Conservation (phyloP, 352 stramenopile genomes). For the Pseudoperonospora humuli region DNA sequence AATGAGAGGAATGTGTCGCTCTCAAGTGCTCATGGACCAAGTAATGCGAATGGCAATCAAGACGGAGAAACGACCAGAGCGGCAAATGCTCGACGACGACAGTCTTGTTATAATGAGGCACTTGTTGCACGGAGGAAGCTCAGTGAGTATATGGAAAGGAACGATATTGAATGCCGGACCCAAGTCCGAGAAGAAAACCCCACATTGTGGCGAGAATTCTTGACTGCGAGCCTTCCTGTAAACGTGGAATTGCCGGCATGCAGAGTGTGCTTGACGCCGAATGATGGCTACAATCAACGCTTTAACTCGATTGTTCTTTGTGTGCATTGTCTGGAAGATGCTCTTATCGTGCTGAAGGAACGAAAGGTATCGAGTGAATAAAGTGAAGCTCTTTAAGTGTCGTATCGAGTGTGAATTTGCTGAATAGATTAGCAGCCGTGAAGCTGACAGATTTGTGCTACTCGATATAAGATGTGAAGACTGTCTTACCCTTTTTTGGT, state of each 20-base stretch:
- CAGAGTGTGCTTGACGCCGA: slow-evolving; percentile 31
- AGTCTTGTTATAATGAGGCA: slow-evolving; percentile 3
- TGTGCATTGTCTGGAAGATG: slow-evolving; percentile 28
- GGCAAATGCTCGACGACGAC: background rate
- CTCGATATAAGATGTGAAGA: no score
- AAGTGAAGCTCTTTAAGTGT: no score
- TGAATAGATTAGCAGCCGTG: no score
- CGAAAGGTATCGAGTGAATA: no score
- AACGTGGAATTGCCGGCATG: slow-evolving; percentile 19
- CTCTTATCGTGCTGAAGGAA: slow-evolving; percentile 16
- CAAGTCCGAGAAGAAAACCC: slow-evolving; percentile 30
- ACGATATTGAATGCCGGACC: slow-evolving; percentile 20
- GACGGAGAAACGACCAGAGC: slow-evolving; percentile 1
- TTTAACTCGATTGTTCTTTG: slow-evolving; percentile 51
- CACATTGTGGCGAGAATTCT: slow-evolving; percentile 35
- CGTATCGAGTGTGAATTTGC: no score
- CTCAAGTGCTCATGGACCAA: background rate
- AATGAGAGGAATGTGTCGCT: background rate
- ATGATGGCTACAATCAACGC: slow-evolving; percentile 38
- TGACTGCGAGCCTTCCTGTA: slow-evolving; percentile 21
- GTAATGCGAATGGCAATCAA: background rate
- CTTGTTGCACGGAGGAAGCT: slow-evolving; percentile 15
- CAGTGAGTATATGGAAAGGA: slow-evolving; percentile 26
- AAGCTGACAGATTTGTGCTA: no score
- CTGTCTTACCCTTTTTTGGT: no score